Percentiles rank a stretch among this genome's conserved stretches.
Evolutionary conservation across 2,329 filamentous ascomycete species (phyloP).

Genomic region (Hypoxylon sp.): DNA sequence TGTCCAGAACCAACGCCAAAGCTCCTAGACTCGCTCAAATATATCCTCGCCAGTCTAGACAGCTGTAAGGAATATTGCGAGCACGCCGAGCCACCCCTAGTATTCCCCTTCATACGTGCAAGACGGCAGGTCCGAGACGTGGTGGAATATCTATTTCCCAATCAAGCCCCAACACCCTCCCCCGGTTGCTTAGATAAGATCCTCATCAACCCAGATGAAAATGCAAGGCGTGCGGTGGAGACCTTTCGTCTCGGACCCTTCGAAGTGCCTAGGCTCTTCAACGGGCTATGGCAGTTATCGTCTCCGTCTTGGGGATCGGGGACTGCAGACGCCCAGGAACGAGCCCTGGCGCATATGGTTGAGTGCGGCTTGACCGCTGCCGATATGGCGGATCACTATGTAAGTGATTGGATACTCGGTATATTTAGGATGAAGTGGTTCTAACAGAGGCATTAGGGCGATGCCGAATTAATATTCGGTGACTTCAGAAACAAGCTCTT

Average conservation of each 20-base stretch:
- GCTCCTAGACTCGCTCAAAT: constrained; percentile 43
- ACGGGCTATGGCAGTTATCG: constrained; percentile 54
- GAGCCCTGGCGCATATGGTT: constrained; percentile 49
- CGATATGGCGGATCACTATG: constrained; percentile 59
- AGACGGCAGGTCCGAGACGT: constrained; percentile 55
- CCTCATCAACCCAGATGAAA: not conserved
- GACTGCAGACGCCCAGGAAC: constrained; percentile 48
- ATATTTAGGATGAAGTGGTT: not conserved
- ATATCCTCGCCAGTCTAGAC: constrained; percentile 45
- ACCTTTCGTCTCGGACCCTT: constrained; percentile 46
- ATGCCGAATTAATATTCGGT: constrained; percentile 56
- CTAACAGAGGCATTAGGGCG: constrained; percentile 46
- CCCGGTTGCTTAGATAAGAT: not conserved
- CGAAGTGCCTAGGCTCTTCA: constrained; percentile 50
- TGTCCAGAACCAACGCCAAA: constrained; percentile 38
- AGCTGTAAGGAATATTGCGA: constrained; percentile 50
- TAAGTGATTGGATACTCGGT: constrained; percentile 32
- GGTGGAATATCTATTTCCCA: constrained; percentile 48
- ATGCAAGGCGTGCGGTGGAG: constrained; percentile 28
- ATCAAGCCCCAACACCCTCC: not conserved
- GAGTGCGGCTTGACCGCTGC: constrained; percentile 50
- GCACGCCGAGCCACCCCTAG: constrained; percentile 25
- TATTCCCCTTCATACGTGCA: constrained; percentile 51
- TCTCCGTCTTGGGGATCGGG: constrained; percentile 53
- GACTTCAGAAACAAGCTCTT: constrained; percentile 52